Evolutionary conservation across 371 early-diverging fungal species (phyloP), one percentile per base, ranked within the genome.

Genomic region (Smittium culicis): DNA sequence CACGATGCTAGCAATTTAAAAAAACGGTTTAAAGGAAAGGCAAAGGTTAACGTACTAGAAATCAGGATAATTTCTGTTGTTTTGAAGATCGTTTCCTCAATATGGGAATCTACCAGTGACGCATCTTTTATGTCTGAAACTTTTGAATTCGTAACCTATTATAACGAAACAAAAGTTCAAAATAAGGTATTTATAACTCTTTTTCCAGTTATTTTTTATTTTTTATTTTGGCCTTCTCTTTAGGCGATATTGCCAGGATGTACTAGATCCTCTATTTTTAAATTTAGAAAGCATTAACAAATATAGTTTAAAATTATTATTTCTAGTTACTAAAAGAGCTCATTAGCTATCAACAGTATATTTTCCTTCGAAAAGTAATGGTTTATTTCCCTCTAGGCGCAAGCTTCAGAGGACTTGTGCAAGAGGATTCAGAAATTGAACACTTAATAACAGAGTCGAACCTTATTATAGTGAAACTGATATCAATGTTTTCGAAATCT

Each of bases 311-410:
- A 65, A 27, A 69, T 35, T 34, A 34, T 32, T 54, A n/a, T 31
- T 69, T 31, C 20, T 70, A 55, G 29, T 2, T 8, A 34, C n/a
- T 61, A n/a, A 25, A 59, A 61, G 60, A 68, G n/a, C 67, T 63
- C 35, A 33, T 33, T 31, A 54, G 31, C 27, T 54, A 32, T 30
- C 32, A 67, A 35, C 34, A 86, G 35, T 77, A 83, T 61, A 75
- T 78, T 1, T 69, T 89, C 31, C 69, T 88, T 33, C 82, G 84
- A 64, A 86, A 86, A 67, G 80, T 84, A 34, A 73, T 81, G 61
- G 78, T 83, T 8, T 82, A 87, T 68, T 90, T 89, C 67, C 91
- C 91, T 1, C 86, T 85, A 74, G 89, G 88, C 20, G 75, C 77
- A 20, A 81, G 82, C 45, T 73, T 78, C 5, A 14, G 32, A 14